A percentile compares a stretch with the other conserved stretches of the same genome.
Conservation (phyloP, 1,284 basidiomycete species). For the Phlebopus sp. region DNA sequence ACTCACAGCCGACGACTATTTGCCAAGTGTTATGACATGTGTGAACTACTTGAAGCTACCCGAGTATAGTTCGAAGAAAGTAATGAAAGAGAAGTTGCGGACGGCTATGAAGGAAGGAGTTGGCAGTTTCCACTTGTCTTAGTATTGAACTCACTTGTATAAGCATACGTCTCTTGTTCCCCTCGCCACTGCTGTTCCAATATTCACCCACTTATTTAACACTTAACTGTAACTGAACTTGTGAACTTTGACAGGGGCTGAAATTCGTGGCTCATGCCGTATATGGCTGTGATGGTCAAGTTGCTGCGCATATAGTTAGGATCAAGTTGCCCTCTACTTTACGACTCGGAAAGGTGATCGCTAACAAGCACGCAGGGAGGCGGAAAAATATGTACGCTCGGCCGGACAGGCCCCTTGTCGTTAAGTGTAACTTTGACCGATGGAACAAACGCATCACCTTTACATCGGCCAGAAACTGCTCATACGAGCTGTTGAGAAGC, state of each 20-base stretch:
- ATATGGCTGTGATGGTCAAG: too few species aligned
- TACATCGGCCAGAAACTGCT: slow-evolving; percentile 71
- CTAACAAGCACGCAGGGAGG: background rate
- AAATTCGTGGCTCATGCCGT: too few species aligned
- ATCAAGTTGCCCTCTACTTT: background rate
- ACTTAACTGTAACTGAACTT: background rate
- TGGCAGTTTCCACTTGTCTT: slow-evolving; percentile 94
- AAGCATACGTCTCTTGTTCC: slow-evolving; percentile 18
- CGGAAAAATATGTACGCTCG: slow-evolving; percentile 34
- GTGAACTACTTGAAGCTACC: slow-evolving; percentile 96
- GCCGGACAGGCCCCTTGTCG: slow-evolving; percentile 66
- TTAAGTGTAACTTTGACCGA: slow-evolving; percentile 78
- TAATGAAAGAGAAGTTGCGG: slow-evolving; percentile 77
- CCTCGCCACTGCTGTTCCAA: slow-evolving; percentile 12
- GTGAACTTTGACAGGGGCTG: background rate
- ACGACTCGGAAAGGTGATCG: slow-evolving; percentile 1
- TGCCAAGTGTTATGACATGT: slow-evolving; percentile 99
- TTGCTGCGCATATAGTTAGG: slow-evolving; percentile 30
- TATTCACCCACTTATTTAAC: background rate
- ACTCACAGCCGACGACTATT: slow-evolving; percentile 88
- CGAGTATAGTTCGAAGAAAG: slow-evolving; percentile 82
- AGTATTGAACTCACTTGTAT: slow-evolving; percentile 25
- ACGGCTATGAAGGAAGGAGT: slow-evolving; percentile 88
- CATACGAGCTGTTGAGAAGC: slow-evolving; percentile 64
- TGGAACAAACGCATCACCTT: slow-evolving; percentile 75